Evolutionary conservation across 192 early-diverging fungal genomes (phyloP), one percentile per base, ranked within the genome.

Genomic region (Spinellus fusiger): DNA sequence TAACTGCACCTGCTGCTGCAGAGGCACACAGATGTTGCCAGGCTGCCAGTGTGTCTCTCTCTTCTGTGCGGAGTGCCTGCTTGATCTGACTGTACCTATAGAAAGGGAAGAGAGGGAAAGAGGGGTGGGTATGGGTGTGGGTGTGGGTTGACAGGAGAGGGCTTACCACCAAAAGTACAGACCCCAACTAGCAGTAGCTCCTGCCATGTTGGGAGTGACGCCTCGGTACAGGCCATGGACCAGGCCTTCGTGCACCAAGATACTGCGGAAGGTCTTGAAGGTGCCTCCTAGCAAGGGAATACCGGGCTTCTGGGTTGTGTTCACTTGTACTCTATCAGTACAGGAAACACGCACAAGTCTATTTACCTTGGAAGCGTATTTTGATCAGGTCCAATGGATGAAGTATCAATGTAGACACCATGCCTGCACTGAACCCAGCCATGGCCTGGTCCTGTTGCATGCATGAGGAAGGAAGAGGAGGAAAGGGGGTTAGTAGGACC

Each of bases 331-430:
- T 2, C 23, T 38, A 32, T 52, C 52, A 2, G 29, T 44, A 22
- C 29, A 8, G 15, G 16, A 40, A 40, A n/a, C n/a, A 20, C 52
- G 27, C 16, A 1, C 31, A 13, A 25, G 12, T 35, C 23, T 6
- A 12, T 38, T 35, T 78, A 83, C 86, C 83, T 81, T 97, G 95
- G 54, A 95, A 82, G 29, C 92, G 76, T 10, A 88, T 93, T 63
- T 99, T 99, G 47, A 99, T 79, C 26, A 98, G 69, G 74, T 99
- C 96, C n/a, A 99, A 68, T 23, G 95, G 96, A 66, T 96, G 94
- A 48, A 97, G 78, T 22, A 81, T 56, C 4, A 80, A 74, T 0
- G 96, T 98, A 13, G 92, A 90, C 12, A 86, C 80, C 4, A 88
- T 73, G 13, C 93, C 95, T 0, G 93, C 95, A 22, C 79, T 75